Conservation (phyloP, 164 flowering plant species). For the Tetracentron sinense region DNA sequence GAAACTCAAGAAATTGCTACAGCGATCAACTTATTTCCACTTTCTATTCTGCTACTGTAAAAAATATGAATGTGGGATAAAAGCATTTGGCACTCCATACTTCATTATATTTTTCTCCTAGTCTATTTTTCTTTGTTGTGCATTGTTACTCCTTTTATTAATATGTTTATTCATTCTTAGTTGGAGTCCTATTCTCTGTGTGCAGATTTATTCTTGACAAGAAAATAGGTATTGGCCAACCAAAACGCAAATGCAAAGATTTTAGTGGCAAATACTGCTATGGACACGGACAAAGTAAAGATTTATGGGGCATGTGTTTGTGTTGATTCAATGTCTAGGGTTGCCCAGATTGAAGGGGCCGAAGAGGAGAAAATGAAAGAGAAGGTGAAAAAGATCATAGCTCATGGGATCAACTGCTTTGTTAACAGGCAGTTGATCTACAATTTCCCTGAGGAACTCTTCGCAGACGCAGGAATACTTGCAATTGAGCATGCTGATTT, state of each 20-base stretch:
- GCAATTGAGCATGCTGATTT: constrained; percentile 99
- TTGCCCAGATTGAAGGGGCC: constrained; percentile 93
- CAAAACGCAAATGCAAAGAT: constrained; percentile 95
- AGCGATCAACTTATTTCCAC: no score
- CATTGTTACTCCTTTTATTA: no score
- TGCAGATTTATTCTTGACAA: constrained; percentile 97
- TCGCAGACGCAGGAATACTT: constrained; percentile 96
- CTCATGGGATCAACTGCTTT: constrained; percentile 94
- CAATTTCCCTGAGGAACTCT: constrained; percentile 97
- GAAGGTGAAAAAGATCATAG: constrained; percentile 88
- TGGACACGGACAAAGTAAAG: constrained; percentile 99
- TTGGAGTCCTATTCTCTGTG: constrained; percentile 1
- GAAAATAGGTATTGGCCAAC: constrained; percentile 96
- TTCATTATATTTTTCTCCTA: no score
- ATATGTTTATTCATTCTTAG: no score
- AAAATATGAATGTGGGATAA: no score
- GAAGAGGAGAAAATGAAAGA: constrained; percentile 97
- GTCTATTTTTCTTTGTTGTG: no score
- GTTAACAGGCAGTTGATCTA: constrained; percentile 92
- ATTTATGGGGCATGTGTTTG: constrained; percentile 99
- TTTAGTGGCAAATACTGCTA: constrained; percentile 98
- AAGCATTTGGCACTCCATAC: no score
- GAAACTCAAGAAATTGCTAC: no score
- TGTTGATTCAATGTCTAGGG: constrained; percentile 95
- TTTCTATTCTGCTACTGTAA: no score